Percentiles rank a stretch among this genome's conserved stretches.
Conservation (phyloP, 2,329 filamentous ascomycete species). For the Monosporascus cannonballus region DNA sequence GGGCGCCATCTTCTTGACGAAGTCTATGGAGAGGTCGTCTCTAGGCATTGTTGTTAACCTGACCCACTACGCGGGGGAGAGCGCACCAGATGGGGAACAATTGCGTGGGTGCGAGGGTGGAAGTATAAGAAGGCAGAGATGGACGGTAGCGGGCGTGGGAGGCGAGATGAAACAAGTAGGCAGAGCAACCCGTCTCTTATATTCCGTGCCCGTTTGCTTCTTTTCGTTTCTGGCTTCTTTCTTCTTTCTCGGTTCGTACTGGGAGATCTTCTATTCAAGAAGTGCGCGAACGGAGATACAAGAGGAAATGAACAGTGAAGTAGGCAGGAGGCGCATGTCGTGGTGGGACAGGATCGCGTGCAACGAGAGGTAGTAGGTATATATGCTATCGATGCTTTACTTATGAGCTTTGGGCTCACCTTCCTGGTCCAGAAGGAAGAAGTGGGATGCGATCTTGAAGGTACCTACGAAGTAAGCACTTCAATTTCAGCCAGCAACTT, state of each 20-base stretch:
- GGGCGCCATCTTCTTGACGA: constrained; percentile 60
- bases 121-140: background rate
- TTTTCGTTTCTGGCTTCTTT: background rate
- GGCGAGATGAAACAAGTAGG: background rate
- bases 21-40: constrained; percentile 67
- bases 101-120: constrained; percentile 3
- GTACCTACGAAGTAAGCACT: no score
- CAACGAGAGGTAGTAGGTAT: background rate
- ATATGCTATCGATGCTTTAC: background rate
- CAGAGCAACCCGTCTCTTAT: background rate
- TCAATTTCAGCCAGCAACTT: no score
- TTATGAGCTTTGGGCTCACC: constrained; percentile 1
- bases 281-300: background rate
- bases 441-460: background rate
- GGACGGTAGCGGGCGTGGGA: background rate
- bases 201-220: background rate
- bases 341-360: background rate
- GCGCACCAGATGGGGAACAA: constrained; percentile 12
- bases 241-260: background rate
- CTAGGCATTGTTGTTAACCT: constrained; percentile 63
- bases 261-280: background rate
- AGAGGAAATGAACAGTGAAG: background rate
- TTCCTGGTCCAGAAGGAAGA: background rate
- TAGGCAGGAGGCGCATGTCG: no score
- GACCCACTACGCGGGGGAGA: constrained; percentile 22